Evolutionary conservation across 768 basidiomycete species (phyloP).

Genomic region (Boletus sp.): DNA sequence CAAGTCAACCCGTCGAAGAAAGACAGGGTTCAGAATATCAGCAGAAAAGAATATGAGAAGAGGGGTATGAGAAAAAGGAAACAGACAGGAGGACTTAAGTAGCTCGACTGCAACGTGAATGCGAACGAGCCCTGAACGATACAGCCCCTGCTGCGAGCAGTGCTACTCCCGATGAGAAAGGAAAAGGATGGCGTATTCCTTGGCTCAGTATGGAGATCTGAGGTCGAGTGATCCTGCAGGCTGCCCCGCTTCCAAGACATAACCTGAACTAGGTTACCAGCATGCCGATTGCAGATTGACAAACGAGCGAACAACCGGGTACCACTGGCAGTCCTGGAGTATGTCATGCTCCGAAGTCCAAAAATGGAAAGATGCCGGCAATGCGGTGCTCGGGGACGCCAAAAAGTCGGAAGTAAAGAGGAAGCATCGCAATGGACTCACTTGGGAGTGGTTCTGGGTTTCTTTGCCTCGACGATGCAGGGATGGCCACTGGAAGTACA

Average conservation of each 20-base stretch:
- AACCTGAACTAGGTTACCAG: conserved; percentile 6
- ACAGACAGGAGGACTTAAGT: conserved; percentile 18
- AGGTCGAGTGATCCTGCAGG: conserved; percentile 3
- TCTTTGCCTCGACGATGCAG: conserved; percentile 83
- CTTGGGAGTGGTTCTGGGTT: conserved; percentile 78
- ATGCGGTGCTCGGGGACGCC: conserved; percentile 20
- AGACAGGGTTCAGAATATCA: neutral
- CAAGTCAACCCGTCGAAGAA: neutral
- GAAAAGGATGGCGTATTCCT: neutral
- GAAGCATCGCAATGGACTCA: conserved; percentile 44
- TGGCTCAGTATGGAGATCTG: neutral
- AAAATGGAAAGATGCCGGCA: conserved; percentile 24
- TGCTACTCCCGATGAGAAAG: conserved; percentile 11
- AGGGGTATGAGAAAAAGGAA: neutral
- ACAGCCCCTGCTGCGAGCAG: conserved; percentile 16
- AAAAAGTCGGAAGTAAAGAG: conserved; percentile 3
- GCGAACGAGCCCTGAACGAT: neutral
- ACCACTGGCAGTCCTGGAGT: conserved; percentile 22
- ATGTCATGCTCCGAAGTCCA: conserved; percentile 24
- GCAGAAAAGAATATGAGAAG: neutral
- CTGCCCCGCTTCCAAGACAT: conserved; percentile 13
- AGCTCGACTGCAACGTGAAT: conserved; percentile 7
- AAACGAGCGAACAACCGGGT: conserved; percentile 10
- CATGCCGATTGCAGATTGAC: conserved; percentile 14
- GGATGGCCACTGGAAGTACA: conserved; percentile 71